phyloP scores from a whole-genome alignment of 2,329 filamentous ascomycete genomes.

The Sporothrix sp. region DNA sequence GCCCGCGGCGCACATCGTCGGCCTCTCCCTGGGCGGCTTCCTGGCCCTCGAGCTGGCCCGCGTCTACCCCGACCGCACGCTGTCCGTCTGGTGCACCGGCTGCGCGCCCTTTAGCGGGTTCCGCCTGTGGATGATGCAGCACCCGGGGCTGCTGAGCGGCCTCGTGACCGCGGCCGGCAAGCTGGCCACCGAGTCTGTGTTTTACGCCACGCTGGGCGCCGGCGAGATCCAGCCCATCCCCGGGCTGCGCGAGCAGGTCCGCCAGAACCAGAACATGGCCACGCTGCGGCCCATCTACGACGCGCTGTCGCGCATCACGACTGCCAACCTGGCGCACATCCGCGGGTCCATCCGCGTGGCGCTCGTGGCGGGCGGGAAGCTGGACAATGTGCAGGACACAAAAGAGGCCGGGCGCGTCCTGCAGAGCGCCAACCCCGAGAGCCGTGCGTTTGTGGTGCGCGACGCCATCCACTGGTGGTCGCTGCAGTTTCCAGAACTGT shows the following conservation, averaged over 20 bases:
- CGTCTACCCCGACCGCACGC: background rate
- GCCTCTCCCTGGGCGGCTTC: slow-evolving; percentile 3
- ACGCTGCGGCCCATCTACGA: background rate
- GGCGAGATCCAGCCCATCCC: background rate
- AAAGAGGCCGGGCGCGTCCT: background rate
- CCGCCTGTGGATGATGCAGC: slow-evolving; percentile 1
- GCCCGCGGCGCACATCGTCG: background rate
- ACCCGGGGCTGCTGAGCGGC: slow-evolving; percentile 3
- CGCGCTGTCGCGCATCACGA: background rate
- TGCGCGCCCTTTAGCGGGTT: background rate
- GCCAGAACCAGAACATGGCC: background rate
- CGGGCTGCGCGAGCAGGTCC: background rate
- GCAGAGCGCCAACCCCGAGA: background rate
- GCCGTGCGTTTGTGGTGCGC: background rate
- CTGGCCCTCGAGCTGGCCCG: background rate
- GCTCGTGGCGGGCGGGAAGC: slow-evolving; percentile 2
- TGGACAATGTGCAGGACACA: background rate
- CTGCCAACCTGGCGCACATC: background rate
- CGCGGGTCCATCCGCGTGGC: background rate
- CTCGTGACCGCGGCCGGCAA: background rate
- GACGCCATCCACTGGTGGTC: slow-evolving; percentile 7
- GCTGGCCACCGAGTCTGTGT: background rate
- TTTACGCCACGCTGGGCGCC: slow-evolving; percentile 2
- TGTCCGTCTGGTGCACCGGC: slow-evolving; percentile 1
- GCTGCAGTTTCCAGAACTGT: slow-evolving; percentile 4